Base-by-base conservation (phyloP, 352 stramenopile species). In the Phytophthora capsici region DNA sequence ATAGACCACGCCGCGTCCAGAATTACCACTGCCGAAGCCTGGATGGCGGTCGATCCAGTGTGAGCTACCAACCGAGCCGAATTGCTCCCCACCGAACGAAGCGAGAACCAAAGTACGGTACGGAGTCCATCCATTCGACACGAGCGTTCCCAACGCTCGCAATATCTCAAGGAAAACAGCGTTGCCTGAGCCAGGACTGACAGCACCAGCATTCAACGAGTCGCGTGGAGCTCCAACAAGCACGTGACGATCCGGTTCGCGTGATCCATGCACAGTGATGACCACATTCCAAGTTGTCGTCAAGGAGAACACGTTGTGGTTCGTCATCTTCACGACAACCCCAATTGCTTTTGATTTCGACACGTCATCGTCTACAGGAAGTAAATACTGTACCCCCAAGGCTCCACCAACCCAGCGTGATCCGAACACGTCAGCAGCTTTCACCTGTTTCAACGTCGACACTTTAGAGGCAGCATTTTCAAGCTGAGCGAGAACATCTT, bases 31-130 rank as follows among this genome's bases (percentile, higher is more conserved):
- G 4, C 51, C 62, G 19, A 62, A 57, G 32, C 53, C 48, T n/a
- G 81, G 79, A 57, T 93, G 84, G 16, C 80, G 80, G 26, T 95
- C 86, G 45, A 95, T 94, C 87, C 87, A 94, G 59, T 91, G 80
- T 2, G 87, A 93, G 41, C 80, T 93, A 19, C 87, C 87, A 9
- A 93, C 84, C 0, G 85, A 82, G 14, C 87, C 87, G 53, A 89
- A 93, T 61, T 94, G 83, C 50, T 94, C 84, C 20, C 82, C 87
- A 32, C 88, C 85, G 40, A 94, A 92, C 2, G 80, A 91, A 17
- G 84, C 84, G 17, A 95, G 69, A 20, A 95, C 64, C 37, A 95
- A 49, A 43, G 86, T 93, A 28, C 86, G 84, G 38, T 93, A 84
- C n/a, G 85, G 83, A 4, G 82, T 78, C 85, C 86, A 93, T 46